Percentiles rank a stretch among this genome's conserved stretches.
Evolutionary conservation across 2,329 filamentous ascomycete species (phyloP).

Genomic region (Plenodomus tracheiphilus): DNA sequence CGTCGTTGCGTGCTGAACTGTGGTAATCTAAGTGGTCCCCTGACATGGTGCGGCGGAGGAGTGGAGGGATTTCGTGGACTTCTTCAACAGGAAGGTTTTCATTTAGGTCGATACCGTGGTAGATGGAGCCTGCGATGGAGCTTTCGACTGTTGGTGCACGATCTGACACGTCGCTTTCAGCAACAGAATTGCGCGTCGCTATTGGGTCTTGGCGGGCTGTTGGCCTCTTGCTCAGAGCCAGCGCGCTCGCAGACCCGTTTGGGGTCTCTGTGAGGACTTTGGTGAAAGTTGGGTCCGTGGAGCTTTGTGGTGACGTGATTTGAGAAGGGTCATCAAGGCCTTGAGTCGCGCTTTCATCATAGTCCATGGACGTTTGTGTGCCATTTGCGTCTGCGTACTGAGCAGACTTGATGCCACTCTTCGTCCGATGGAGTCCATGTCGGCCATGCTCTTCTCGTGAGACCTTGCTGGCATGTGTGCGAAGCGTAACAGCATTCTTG

Average conservation of each 20-base stretch:
- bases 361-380: slow-evolving; percentile 8
- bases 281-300: slow-evolving; percentile 34
- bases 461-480: slow-evolving; percentile 46
- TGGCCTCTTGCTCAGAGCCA: slow-evolving; percentile 22
- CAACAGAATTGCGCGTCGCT: slow-evolving; percentile 11
- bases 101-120: slow-evolving; percentile 61
- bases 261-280: slow-evolving; percentile 42
- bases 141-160: slow-evolving; percentile 50
- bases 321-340: slow-evolving; percentile 13
- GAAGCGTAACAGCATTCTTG: slow-evolving; percentile 75
- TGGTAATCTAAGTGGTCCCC: slow-evolving; percentile 42
- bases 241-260: slow-evolving; percentile 26
- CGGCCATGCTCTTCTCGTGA: slow-evolving; percentile 42
- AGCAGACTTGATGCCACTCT: slow-evolving; percentile 17
- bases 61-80: slow-evolving; percentile 52
- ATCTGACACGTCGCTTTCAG: slow-evolving; percentile 28
- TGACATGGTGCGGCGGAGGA: slow-evolving; percentile 67
- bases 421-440: slow-evolving; percentile 23
- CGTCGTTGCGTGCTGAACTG: slow-evolving; percentile 54
- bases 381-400: slow-evolving; percentile 15
- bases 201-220: slow-evolving; percentile 25
- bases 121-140: slow-evolving; percentile 63
- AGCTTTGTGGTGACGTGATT: slow-evolving; percentile 17
- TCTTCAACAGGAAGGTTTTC: slow-evolving; percentile 48
- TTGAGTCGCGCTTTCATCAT: slow-evolving; percentile 8